Percentiles rank a stretch among this genome's conserved stretches.
These are phyloP conservation scores for Hypoxylon trugodes DNA, from an alignment of 495 filamentous ascomycete species.

Conservation along the genomic window DNA sequence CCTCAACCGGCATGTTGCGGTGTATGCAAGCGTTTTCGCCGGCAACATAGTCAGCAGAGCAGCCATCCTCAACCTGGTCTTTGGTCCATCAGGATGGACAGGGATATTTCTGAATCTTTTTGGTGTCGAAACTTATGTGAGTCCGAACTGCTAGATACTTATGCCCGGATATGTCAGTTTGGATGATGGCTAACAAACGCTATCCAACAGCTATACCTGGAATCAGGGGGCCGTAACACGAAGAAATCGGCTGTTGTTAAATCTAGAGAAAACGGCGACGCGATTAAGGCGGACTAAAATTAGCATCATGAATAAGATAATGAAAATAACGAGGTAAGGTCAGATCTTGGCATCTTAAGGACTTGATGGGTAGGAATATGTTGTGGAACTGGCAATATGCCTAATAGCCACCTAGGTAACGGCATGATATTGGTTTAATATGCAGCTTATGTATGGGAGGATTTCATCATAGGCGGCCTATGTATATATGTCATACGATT, in stretches of 20 bases:
- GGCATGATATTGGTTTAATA: not conserved
- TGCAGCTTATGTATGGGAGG: not conserved
- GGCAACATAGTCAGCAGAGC: constrained; percentile 44
- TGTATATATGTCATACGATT: too few relatives aligned
- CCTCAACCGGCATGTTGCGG: constrained; percentile 38
- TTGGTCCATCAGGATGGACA: constrained; percentile 57
- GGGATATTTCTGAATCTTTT: constrained; percentile 54
- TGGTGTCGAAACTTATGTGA: constrained; percentile 59
- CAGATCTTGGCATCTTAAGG: not conserved
- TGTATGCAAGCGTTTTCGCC: constrained; percentile 43
- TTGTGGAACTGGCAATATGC: not conserved
- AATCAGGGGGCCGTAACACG: constrained; percentile 21
- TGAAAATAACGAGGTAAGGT: too few relatives aligned
- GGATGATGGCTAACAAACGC: constrained; percentile 11
- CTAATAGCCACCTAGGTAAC: not conserved
- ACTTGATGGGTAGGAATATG: not conserved
- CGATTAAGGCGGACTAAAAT: constrained; percentile 8
- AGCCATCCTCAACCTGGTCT: constrained; percentile 48
- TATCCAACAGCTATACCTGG: constrained; percentile 50
- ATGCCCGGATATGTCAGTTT: not conserved
- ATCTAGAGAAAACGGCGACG: not conserved
- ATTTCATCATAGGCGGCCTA: too few relatives aligned
- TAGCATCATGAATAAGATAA: not conserved
- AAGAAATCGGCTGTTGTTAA: not conserved
- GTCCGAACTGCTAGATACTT: not conserved